Evolutionary conservation across 768 basidiomycete genomes (phyloP).

Genomic region (Panellus pusillus): DNA sequence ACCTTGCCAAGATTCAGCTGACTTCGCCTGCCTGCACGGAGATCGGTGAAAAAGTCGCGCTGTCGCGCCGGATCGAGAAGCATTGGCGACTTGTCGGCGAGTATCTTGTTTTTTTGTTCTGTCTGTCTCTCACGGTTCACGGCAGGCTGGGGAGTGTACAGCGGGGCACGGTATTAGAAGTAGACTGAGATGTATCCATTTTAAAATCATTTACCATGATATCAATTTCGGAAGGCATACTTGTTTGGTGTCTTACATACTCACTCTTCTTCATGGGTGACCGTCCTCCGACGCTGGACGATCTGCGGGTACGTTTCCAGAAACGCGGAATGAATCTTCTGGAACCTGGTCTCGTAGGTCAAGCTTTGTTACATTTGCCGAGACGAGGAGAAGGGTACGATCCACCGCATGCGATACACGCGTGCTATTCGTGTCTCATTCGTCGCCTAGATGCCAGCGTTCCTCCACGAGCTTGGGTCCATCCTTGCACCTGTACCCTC

Average conservation of each 20-base stretch:
- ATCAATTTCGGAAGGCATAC: no score
- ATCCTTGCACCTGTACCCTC: slow-evolving; percentile 80
- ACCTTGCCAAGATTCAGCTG: slow-evolving; percentile 90
- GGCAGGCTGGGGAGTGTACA: slow-evolving; percentile 74
- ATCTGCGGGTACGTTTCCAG: slow-evolving; percentile 11
- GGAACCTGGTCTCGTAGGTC: slow-evolving; percentile 36
- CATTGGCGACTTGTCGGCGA: slow-evolving; percentile 95
- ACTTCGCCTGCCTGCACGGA: slow-evolving; percentile 96
- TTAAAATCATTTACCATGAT: no score
- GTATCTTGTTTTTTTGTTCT: slow-evolving; percentile 30
- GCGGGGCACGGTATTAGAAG: slow-evolving; percentile 78
- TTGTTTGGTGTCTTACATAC: no score
- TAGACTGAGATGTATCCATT: slow-evolving; percentile 54
- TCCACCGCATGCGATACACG: background rate
- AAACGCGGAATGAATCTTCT: background rate
- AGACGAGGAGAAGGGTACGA: slow-evolving; percentile 37
- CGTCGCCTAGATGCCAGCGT: slow-evolving; percentile 30
- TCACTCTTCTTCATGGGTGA: slow-evolving; percentile 3
- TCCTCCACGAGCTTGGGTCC: slow-evolving; percentile 65
- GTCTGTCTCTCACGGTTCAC: slow-evolving; percentile 1
- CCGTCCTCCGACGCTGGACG: slow-evolving; percentile 18
- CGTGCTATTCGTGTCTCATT: slow-evolving; percentile 28
- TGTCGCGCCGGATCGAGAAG: slow-evolving; percentile 94
- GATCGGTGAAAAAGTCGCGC: slow-evolving; percentile 95
- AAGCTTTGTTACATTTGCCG: slow-evolving; percentile 82